phyloP scores from a whole-genome alignment of 1,139 yeast species.

The Saccharomyces hybrid region DNA sequence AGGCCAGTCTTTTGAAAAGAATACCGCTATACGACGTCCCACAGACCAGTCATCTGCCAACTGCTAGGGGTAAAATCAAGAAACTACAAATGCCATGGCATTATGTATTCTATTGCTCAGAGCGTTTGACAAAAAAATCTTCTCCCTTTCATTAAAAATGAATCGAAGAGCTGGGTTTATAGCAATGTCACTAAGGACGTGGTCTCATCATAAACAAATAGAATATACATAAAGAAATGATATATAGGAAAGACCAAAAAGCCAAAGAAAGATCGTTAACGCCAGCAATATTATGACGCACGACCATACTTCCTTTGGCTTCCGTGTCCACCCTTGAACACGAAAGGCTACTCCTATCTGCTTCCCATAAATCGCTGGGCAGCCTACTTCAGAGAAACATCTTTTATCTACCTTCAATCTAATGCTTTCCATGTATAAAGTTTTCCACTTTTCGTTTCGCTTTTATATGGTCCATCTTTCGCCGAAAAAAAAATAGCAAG shows the following conservation, averaged over 20 bases:
- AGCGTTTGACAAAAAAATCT: conserved; percentile 25
- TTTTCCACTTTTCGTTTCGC: neutral
- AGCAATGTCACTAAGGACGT: conserved; percentile 34
- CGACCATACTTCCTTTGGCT: neutral
- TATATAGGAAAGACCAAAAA: neutral
- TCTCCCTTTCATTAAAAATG: conserved; percentile 13
- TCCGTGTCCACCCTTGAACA: neutral
- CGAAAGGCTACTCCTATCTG: too few species aligned
- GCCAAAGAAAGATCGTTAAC: neutral
- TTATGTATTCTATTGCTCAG: conserved; percentile 22
- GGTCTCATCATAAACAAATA: conserved; percentile 33
- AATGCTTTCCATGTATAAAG: neutral
- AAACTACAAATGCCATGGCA: neutral
- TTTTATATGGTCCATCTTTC: neutral
- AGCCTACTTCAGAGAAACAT: too few species aligned
- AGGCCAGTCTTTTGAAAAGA: neutral
- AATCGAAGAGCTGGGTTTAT: conserved; percentile 49
- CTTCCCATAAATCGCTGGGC: too few species aligned
- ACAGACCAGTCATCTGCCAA: too few species aligned
- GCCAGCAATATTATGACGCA: neutral
- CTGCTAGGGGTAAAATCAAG: neutral
- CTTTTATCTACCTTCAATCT: too few species aligned
- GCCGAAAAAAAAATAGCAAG: neutral
- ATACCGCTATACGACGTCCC: too few species aligned
- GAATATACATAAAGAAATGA: neutral